These are phyloP conservation scores for Eucalyptus marginata DNA, from an alignment of 345 rosid species.

Conservation along the genomic window DNA sequence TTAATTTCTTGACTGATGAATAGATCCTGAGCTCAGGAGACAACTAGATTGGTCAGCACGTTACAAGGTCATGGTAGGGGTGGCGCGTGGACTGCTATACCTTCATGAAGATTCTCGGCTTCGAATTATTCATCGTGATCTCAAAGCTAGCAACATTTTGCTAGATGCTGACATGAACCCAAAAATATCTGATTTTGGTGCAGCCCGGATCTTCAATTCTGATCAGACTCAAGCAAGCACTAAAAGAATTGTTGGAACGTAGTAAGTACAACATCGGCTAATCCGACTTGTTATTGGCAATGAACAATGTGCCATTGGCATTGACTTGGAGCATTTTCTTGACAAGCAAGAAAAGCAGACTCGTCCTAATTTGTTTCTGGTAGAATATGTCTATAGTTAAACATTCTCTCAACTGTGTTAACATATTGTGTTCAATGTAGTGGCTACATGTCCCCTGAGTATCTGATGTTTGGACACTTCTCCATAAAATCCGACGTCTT, in stretches of 20 bases:
- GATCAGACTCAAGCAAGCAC: slow-evolving; percentile 25
- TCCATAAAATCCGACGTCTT: slow-evolving; percentile 9
- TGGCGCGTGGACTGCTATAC: slow-evolving; percentile 14
- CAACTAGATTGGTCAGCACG: slow-evolving; percentile 36
- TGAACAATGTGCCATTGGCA: neutral
- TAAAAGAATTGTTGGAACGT: slow-evolving; percentile 36
- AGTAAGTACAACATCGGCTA: slow-evolving; percentile 16
- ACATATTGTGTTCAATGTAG: neutral
- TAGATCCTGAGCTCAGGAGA: slow-evolving; percentile 21
- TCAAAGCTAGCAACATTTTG: slow-evolving; percentile 44
- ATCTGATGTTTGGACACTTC: slow-evolving; percentile 7
- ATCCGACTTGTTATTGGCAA: neutral
- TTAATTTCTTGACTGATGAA: neutral
- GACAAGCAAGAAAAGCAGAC: neutral
- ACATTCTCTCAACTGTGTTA: neutral
- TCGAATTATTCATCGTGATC: slow-evolving; percentile 56
- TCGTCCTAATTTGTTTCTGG: neutral
- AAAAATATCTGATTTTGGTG: slow-evolving; percentile 64
- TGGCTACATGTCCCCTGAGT: slow-evolving; percentile 16
- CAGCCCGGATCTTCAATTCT: slow-evolving; percentile 34
- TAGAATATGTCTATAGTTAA: neutral
- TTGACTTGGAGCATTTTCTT: neutral
- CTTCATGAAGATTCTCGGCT: slow-evolving; percentile 42
- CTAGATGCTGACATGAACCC: slow-evolving; percentile 46
- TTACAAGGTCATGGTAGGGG: slow-evolving; percentile 16